Evolutionary conservation across 768 basidiomycete genomes (phyloP).

Genomic region (Psilocybe subaeruginosa): DNA sequence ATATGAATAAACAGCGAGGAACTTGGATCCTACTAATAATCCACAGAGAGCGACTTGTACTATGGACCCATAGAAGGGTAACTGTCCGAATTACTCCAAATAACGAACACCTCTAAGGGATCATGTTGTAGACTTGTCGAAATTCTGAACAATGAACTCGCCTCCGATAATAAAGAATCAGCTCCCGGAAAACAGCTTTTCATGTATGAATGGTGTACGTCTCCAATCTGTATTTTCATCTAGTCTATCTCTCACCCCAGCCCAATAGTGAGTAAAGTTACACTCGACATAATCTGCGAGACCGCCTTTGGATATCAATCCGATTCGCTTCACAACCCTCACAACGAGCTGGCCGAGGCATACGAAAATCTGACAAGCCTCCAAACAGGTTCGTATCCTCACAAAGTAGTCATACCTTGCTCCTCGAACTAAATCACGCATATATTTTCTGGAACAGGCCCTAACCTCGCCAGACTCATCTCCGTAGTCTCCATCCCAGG

Average conservation of each 20-base stretch:
- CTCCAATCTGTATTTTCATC: not conserved
- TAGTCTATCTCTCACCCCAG: not conserved
- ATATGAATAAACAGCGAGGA: not conserved
- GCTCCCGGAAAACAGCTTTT: conserved; percentile 33
- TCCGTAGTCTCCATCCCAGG: conserved; percentile 40
- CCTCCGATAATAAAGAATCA: conserved; percentile 30
- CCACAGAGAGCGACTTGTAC: conserved; percentile 53
- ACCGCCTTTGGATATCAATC: conserved; percentile 52
- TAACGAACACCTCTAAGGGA: not conserved
- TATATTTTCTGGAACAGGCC: conserved; percentile 22
- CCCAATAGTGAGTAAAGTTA: conserved; percentile 49
- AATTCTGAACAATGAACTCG: conserved; percentile 36
- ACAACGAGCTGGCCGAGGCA: conserved; percentile 50
- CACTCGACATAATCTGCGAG: conserved; percentile 54
- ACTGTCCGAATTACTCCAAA: not conserved
- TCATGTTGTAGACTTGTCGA: conserved; percentile 29
- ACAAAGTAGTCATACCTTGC: not conserved
- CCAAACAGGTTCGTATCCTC: conserved; percentile 34
- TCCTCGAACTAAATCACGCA: conserved; percentile 18
- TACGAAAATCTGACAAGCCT: conserved; percentile 44
- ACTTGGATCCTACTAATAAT: not conserved
- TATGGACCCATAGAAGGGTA: conserved; percentile 49
- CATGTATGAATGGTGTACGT: conserved; percentile 53
- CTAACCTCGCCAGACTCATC: conserved; percentile 34
- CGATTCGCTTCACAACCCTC: conserved; percentile 46